Percentiles rank a stretch among this genome's conserved stretches.
phyloP scores from a whole-genome alignment of 2,329 filamentous ascomycete genomes.

The Fusarium falciforme region DNA sequence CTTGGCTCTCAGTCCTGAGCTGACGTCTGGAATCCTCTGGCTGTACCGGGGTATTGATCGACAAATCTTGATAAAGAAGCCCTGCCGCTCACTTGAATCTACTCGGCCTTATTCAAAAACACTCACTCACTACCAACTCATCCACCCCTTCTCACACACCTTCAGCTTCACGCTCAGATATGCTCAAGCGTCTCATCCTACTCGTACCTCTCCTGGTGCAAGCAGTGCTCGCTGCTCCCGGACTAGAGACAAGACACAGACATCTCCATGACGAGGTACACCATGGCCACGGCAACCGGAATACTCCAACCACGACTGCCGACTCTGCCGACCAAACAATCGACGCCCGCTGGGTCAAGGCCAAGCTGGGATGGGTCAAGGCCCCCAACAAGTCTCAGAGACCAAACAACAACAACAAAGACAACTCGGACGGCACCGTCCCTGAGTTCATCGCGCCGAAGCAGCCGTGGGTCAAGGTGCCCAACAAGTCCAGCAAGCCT shows the following conservation, averaged over 20 bases:
- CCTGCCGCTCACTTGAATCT: conserved; percentile 2
- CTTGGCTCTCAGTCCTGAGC: conserved; percentile 14
- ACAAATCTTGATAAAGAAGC: conserved; percentile 28
- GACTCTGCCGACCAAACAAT: background rate
- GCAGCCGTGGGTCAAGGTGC: conserved; percentile 29
- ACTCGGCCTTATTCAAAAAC: background rate
- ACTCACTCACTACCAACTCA: conserved; percentile 7
- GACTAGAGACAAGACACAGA: conserved; percentile 29
- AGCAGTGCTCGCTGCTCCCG: conserved; percentile 33
- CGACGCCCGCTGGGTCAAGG: conserved; percentile 24
- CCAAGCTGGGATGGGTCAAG: conserved; percentile 28
- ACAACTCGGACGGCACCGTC: conserved; percentile 1
- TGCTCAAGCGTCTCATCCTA: conserved; percentile 40
- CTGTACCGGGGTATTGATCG: conserved; percentile 4
- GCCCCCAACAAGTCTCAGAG: conserved; percentile 5
- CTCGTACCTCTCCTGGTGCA: conserved; percentile 43
- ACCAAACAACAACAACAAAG: background rate
- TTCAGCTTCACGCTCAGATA: conserved; percentile 9
- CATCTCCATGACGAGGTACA: conserved; percentile 33
- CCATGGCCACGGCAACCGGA: conserved; percentile 22
- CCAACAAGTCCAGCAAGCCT: background rate
- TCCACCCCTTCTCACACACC: background rate
- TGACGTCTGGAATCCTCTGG: conserved; percentile 8
- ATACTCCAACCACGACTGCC: conserved; percentile 11
- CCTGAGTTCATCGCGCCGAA: conserved; percentile 32